Conservation (phyloP, 2,329 filamentous ascomycete genomes). For the Exophiala aquamarina region DNA sequence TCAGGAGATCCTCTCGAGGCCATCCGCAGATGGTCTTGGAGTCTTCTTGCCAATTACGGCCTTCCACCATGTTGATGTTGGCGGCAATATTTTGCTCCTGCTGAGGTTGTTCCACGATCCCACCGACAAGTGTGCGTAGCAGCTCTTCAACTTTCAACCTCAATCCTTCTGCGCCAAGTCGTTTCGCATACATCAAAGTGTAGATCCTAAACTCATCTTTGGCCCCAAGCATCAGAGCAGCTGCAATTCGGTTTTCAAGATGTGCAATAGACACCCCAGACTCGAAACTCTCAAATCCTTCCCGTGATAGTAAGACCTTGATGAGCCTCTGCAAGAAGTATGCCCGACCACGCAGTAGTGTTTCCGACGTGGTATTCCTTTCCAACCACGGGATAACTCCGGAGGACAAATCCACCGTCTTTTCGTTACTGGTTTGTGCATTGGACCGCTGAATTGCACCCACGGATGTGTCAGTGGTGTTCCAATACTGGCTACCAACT, state of each 20-base stretch:
- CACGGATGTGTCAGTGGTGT: conserved; percentile 88
- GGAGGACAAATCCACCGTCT: conserved; percentile 68
- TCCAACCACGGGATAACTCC: conserved; percentile 93
- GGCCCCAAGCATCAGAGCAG: conserved; percentile 78
- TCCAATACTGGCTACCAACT: conserved; percentile 97
- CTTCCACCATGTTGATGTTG: conserved; percentile 47
- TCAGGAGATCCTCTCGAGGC: conserved; percentile 82
- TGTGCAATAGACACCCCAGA: conserved; percentile 89
- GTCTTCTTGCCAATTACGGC: conserved; percentile 63
- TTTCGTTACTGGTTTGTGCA: conserved; percentile 57
- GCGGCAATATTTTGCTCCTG: conserved; percentile 48
- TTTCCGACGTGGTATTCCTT: conserved; percentile 90
- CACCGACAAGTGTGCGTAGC: conserved; percentile 76
- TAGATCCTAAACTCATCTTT: conserved; percentile 93
- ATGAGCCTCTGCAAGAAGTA: conserved; percentile 90
- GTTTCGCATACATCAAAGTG: conserved; percentile 97
- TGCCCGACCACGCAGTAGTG: conserved; percentile 84
- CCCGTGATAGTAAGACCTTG: conserved; percentile 81
- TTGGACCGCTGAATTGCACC: conserved; percentile 68
- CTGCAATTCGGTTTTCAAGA: conserved; percentile 90
- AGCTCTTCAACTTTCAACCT: conserved; percentile 91
- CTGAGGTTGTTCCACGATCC: conserved; percentile 53
- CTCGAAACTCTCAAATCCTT: conserved; percentile 91
- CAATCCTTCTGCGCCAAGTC: conserved; percentile 84
- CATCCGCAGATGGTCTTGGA: conserved; percentile 82